Percentiles rank a stretch among this genome's conserved stretches.
phyloP scores from a whole-genome alignment of 2,329 filamentous ascomycete species.

The Monilinia fructicola region DNA sequence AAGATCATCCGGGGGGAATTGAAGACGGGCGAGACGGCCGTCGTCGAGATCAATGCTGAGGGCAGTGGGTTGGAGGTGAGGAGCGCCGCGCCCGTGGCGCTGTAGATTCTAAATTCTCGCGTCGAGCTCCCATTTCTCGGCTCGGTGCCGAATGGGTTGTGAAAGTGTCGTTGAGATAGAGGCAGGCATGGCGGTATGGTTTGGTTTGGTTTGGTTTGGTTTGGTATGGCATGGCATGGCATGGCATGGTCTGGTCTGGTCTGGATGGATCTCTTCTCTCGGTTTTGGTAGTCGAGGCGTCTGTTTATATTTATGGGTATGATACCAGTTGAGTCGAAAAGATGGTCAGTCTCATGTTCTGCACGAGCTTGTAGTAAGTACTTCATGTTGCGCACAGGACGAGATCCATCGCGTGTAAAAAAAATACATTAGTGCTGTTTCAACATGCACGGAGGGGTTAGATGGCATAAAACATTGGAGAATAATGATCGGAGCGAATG shows the following conservation, averaged over 20 bases:
- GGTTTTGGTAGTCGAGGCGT: background rate
- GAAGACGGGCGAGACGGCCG: constrained; percentile 70
- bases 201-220: background rate
- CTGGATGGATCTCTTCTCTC: constrained; percentile 18
- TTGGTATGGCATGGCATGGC: background rate
- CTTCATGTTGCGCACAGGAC: background rate
- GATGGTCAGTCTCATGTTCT: background rate
- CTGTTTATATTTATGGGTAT: too few species aligned
- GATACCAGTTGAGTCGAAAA: constrained; percentile 2
- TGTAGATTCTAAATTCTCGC: too few species aligned
- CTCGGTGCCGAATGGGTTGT: too few species aligned
- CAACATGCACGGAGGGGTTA: too few species aligned
- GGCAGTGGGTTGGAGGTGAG: constrained; percentile 56
- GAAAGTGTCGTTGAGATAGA: constrained; percentile 12
- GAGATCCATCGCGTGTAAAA: too few species aligned
- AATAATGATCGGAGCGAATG: too few species aligned
- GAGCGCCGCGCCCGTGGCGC: constrained; percentile 21
- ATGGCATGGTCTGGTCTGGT: too few species aligned
- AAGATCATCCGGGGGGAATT: constrained; percentile 87
- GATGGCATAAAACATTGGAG: too few species aligned
- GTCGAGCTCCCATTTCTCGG: too few species aligned
- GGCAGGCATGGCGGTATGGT: constrained; percentile 7
- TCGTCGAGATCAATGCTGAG: constrained; percentile 66
- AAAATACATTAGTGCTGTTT: too few species aligned
- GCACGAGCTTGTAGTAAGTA: background rate